Base-by-base conservation (phyloP, 1,284 basidiomycete species). In the Heliocybe sulcata region DNA sequence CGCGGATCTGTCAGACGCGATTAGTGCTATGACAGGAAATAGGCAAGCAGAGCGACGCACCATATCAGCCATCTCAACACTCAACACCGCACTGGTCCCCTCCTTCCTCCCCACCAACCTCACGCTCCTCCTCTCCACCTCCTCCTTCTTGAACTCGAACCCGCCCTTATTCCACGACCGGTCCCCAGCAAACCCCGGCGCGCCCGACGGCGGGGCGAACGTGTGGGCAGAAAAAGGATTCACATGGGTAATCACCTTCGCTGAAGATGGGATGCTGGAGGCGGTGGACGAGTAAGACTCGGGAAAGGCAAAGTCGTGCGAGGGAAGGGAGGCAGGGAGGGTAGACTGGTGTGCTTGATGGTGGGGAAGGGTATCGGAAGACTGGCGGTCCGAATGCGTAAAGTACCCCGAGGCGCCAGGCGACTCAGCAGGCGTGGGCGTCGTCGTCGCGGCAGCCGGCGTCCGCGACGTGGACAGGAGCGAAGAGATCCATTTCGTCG, bases 121-220 rank as follows among this genome's bases (percentile, higher is more conserved):
- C 52, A 74, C 66, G 53, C 63, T 66, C 56, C 61, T 66, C 56
- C 60, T 74, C 58, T 81, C 74, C 10, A 61, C 58, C 12, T 52
- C 61, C 20, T 61, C 54, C 54, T 63, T 60, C 55, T 70, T 65
- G 56, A 65, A 70, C 53, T 68, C 69, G 57, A 73, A 70, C 35
- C 63, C 57, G 11, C 65, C 64, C 57, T 65, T 69, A 59, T 72
- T 61, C 71, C 70, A 73, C 42, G 60, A 45, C 25, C 64, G 54
- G 56, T 72, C 69, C 10, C 85, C 86, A 16, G 67, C 71, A 64
- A 89, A 94, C 0, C 89, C 91, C 0, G 92, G 92, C 0, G 92
- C 92, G 3, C 92, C 92, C 0, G 74, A 75, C 0, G 89, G 84
- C 0, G 90, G 78, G 0, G 80, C 67, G 61, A 82, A 90, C 2